Evolutionary conservation across 345 rosid genomes (phyloP).

Genomic region (Salix exigua): DNA sequence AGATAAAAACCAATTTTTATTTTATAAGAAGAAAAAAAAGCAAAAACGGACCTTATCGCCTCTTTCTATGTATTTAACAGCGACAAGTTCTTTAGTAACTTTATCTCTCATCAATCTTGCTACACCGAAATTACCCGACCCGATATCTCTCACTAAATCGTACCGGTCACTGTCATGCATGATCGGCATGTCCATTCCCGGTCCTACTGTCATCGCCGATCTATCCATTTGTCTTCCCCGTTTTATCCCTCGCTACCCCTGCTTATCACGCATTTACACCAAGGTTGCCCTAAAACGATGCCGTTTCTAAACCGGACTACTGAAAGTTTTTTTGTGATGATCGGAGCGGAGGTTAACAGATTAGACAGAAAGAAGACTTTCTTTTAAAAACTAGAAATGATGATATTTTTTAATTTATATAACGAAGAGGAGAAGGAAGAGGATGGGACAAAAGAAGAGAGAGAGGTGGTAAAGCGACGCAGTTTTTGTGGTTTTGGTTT

Average conservation of each 20-base stretch:
- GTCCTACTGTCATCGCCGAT: constrained; percentile 22
- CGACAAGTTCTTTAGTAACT: constrained; percentile 30
- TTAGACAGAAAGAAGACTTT: constrained; percentile 4
- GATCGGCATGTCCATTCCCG: constrained; percentile 35
- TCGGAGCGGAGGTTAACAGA: neutral
- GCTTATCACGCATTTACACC: constrained; percentile 5
- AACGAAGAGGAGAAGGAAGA: neutral
- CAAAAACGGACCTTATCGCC: constrained; percentile 26
- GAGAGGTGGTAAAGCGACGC: neutral
- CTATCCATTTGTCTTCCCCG: constrained; percentile 13
- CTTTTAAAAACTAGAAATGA: neutral
- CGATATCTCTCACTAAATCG: constrained; percentile 33
- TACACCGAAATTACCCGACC: constrained; percentile 31
- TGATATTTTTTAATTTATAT: constrained; percentile 2
- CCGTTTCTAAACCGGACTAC: neutral
- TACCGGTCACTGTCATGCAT: constrained; percentile 40
- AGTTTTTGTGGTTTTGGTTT: constrained; percentile 9
- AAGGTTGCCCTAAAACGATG: neutral
- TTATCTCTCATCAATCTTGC: constrained; percentile 33
- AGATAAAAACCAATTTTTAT: neutral
- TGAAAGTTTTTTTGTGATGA: neutral
- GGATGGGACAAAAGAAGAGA: constrained; percentile 10
- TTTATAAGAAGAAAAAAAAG: too few relatives aligned
- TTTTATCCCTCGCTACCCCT: neutral
- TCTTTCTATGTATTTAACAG: constrained; percentile 31